phyloP scores from a whole-genome alignment of 23 red algal genomes.

The Gracilaria domingensis region DNA sequence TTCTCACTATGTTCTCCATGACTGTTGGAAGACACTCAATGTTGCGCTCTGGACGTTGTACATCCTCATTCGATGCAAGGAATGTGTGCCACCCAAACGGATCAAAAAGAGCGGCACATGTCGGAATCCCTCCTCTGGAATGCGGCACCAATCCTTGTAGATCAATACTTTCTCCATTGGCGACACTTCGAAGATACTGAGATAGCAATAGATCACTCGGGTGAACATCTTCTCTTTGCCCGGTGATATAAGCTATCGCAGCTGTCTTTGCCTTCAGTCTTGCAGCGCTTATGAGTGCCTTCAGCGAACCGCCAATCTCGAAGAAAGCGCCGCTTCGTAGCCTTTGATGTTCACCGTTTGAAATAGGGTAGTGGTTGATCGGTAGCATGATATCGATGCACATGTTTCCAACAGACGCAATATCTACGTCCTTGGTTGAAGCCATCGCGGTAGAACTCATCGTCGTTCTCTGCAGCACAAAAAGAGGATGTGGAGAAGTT shows the following conservation, averaged over 20 bases:
- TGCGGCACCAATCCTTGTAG: neutral
- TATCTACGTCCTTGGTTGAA: neutral
- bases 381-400: constrained; percentile 54
- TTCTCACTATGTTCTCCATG: constrained; percentile 7
- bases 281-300: constrained; percentile 45
- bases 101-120: constrained; percentile 55
- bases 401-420: constrained; percentile 53
- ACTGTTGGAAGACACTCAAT: constrained; percentile 4
- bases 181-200: neutral
- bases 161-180: constrained; percentile 6
- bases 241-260: constrained; percentile 20
- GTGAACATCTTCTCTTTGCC: neutral
- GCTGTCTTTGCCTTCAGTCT: constrained; percentile 23
- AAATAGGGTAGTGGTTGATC: constrained; percentile 33
- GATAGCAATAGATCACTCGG: constrained; percentile 30
- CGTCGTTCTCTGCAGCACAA: neutral
- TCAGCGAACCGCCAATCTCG: constrained; percentile 38
- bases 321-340: constrained; percentile 18
- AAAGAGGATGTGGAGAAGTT: too few relatives aligned
- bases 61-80: constrained; percentile 40
- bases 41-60: neutral
- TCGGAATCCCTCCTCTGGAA: neutral
- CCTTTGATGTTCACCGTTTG: constrained; percentile 32
- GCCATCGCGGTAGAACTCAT: neutral
- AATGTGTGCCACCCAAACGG: constrained; percentile 43